A percentile compares a stretch with the other conserved stretches of the same genome.
phyloP scores from a whole-genome alignment of 331 rosid genomes.

The Malus hybrid region DNA sequence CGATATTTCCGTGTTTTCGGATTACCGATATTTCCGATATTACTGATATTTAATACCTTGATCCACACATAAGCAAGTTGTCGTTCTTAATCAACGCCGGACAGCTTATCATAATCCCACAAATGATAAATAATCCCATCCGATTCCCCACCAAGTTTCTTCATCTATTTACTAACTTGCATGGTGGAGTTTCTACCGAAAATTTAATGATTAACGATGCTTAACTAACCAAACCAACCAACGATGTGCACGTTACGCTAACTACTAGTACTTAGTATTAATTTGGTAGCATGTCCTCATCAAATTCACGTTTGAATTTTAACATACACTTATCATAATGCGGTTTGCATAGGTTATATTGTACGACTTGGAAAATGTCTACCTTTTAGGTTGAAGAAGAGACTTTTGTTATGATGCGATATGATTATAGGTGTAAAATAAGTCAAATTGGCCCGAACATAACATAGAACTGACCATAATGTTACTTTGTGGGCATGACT shows the following conservation, averaged over 20 bases:
- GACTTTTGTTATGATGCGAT: background rate
- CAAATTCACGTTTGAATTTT: background rate
- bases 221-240: background rate
- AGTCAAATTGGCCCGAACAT: too few species aligned
- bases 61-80: background rate
- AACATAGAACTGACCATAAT: too few species aligned
- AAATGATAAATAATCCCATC: background rate
- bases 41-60: too few species aligned
- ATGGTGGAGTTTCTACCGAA: background rate
- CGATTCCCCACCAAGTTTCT: background rate
- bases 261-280: background rate
- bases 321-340: too few species aligned
- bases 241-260: background rate
- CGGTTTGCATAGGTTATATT: too few species aligned
- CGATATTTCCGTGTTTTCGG: too few species aligned
- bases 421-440: background rate
- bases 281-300: constrained; percentile 1
- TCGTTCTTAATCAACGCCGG: background rate
- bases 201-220: background rate
- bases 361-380: too few species aligned
- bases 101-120: background rate
- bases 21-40: too few species aligned
- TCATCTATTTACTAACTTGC: background rate
- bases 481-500: too few species aligned
- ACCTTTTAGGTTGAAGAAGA: too few species aligned